Evolutionary conservation across 495 filamentous ascomycete species (phyloP).

Genomic region (Penicillium fimorum): DNA sequence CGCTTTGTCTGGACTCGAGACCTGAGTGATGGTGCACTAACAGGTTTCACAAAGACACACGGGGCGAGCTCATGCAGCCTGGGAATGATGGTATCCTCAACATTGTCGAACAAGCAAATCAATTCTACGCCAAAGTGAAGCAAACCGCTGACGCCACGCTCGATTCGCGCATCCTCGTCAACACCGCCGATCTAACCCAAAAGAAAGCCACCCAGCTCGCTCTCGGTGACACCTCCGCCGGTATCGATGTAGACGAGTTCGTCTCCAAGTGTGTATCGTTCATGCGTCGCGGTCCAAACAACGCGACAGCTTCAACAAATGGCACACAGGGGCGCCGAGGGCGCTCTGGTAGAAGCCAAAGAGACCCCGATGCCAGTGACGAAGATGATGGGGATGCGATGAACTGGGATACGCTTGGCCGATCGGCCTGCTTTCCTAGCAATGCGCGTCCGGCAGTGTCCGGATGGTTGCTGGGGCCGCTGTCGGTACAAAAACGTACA

Average conservation of each 20-base stretch:
- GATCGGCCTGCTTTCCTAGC: conserved; percentile 66
- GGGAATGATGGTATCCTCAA: conserved; percentile 60
- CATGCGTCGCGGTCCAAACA: conserved; percentile 64
- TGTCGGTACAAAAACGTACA: conserved; percentile 82
- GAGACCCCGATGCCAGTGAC: conserved; percentile 51
- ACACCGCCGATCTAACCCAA: conserved; percentile 70
- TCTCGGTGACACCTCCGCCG: conserved; percentile 63
- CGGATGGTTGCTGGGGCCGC: conserved; percentile 83
- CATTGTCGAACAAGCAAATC: conserved; percentile 63
- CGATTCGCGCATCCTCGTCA: conserved; percentile 80
- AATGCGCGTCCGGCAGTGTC: conserved; percentile 74
- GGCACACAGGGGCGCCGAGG: conserved; percentile 36
- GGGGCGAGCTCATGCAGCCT: conserved; percentile 61
- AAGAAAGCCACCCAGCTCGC: conserved; percentile 70
- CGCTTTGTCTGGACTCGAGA: not conserved
- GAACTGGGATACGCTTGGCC: conserved; percentile 85
- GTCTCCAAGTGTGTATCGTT: conserved; percentile 86
- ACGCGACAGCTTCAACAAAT: conserved; percentile 17
- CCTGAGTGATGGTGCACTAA: not conserved
- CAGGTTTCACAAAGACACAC: conserved; percentile 52
- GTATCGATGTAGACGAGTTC: conserved; percentile 90
- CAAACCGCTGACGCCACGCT: conserved; percentile 92
- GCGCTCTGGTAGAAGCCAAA: conserved; percentile 29
- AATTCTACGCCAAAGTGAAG: conserved; percentile 66
- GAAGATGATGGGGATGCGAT: conserved; percentile 67